Conservation (phyloP, 495 filamentous ascomycete species). For the Talaromyces wortmannii region DNA sequence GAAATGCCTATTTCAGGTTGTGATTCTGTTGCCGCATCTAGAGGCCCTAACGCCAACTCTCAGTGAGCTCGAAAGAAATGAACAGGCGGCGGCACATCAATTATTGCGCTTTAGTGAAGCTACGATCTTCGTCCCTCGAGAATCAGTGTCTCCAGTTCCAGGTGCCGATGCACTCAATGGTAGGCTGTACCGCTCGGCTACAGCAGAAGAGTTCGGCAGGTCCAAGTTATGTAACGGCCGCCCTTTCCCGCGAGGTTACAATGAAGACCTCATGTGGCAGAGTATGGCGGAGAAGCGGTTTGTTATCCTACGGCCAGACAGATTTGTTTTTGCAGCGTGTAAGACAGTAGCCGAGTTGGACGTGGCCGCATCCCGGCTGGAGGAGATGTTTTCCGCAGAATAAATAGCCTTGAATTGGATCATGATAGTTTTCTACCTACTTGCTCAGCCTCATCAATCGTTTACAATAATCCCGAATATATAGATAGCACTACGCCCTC, state of each 20-base stretch:
- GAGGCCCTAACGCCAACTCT: not conserved
- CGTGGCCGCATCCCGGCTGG: not conserved
- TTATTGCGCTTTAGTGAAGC: not conserved
- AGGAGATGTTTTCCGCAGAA: no score
- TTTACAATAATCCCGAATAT: no score
- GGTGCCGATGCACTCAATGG: no score
- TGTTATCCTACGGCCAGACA: not conserved
- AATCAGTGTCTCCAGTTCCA: not conserved
- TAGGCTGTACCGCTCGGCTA: not conserved
- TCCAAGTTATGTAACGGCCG: not conserved
- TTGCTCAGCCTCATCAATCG: no score
- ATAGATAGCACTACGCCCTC: no score
- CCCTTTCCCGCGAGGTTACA: not conserved
- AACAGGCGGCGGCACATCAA: not conserved
- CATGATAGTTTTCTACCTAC: no score
- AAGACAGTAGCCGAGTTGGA: not conserved
- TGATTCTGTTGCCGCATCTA: not conserved
- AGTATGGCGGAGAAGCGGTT: not conserved
- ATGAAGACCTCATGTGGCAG: not conserved
- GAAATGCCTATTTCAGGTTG: not conserved
- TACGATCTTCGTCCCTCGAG: not conserved
- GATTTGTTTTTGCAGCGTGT: not conserved
- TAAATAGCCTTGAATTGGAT: no score
- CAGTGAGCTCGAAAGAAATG: not conserved
- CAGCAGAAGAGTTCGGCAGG: not conserved